phyloP scores from a whole-genome alignment of 768 basidiomycete genomes.

The Russula dissimulans region DNA sequence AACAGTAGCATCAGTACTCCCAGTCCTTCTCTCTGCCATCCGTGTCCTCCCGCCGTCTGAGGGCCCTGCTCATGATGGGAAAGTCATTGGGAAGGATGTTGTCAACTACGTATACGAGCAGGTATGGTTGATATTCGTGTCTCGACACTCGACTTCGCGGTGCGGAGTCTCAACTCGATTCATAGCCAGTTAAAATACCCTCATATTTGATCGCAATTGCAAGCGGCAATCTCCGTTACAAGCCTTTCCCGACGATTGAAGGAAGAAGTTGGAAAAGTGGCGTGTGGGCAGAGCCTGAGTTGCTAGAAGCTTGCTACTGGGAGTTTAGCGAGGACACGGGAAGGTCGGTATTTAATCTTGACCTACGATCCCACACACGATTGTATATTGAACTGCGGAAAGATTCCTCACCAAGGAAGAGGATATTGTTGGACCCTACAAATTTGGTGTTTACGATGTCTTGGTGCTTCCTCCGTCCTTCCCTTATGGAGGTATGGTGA shows the following conservation, averaged over 20 bases:
- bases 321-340: constrained; percentile 87
- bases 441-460: constrained; percentile 82
- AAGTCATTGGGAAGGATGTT: constrained; percentile 59
- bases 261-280: constrained; percentile 75
- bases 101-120: constrained; percentile 75
- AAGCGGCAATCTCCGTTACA: constrained; percentile 71
- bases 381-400: neutral
- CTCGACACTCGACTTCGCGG: neutral
- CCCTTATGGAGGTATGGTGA: constrained; percentile 86
- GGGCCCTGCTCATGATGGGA: constrained; percentile 64
- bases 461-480: constrained; percentile 86
- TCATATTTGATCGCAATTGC: constrained; percentile 92
- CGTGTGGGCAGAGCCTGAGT: constrained; percentile 85
- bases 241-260: constrained; percentile 45
- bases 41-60: constrained; percentile 66
- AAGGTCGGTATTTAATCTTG: constrained; percentile 35
- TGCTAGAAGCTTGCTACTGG: constrained; percentile 68
- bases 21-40: constrained; percentile 78
- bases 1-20: constrained; percentile 64
- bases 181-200: constrained; percentile 75
- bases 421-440: constrained; percentile 62
- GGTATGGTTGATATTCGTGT: constrained; percentile 32
- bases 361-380: neutral
- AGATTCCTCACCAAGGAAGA: constrained; percentile 78
- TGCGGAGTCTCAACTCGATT: neutral